Evolutionary conservation across 148 eudicot species (phyloP), one percentile per base, ranked within the genome.

Genomic region (Camellia granthamiana): DNA sequence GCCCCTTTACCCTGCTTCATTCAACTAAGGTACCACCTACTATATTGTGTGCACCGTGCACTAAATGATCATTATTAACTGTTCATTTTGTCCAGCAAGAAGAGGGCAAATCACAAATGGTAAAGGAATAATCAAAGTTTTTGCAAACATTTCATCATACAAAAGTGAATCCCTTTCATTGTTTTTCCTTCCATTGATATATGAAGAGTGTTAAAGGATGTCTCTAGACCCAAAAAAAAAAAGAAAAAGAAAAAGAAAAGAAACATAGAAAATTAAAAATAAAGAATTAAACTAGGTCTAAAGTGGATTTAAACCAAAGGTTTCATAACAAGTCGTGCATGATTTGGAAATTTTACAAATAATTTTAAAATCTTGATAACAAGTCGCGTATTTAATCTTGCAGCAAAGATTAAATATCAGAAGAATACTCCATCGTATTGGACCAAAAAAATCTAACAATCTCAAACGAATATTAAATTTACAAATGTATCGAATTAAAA

Each of bases 321-420:
- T 66, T 67, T 44, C n/a, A 5, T 43, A 69, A 0, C 19, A 69
- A 69, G 47, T 47, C 43, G 38, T 16, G 51, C 2, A 43, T 9
- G 51, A 43, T 43, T 69, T 69, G 72, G 72, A 69, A 38, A 46
- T 69, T 43, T 42, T 49, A 69, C 52, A 69, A 15, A n/a, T 69
- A 69, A 43, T 14, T 69, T 69, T 69, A n/a, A 18, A 69, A 46
- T 69, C 72, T 14, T 16, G 49, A 30, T 30, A 30, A 30, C 38
- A 30, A 30, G 1, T 30, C 38, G 38, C 1, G 38, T 30, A 30
- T 30, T 30, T 30, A 30, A 30, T 30, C 1, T 69, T 69, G 51
- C 51, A 5, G 21, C 65, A 61, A 18, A 18, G 9, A 61, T 30
- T 61, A 61, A 61, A 61, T 16, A 6, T 18, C 38, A 9, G 8